Evolutionary conservation across 2,329 filamentous ascomycete species (phyloP), one percentile per base, ranked within the genome.

Genomic region (Arthroderma sp.): DNA sequence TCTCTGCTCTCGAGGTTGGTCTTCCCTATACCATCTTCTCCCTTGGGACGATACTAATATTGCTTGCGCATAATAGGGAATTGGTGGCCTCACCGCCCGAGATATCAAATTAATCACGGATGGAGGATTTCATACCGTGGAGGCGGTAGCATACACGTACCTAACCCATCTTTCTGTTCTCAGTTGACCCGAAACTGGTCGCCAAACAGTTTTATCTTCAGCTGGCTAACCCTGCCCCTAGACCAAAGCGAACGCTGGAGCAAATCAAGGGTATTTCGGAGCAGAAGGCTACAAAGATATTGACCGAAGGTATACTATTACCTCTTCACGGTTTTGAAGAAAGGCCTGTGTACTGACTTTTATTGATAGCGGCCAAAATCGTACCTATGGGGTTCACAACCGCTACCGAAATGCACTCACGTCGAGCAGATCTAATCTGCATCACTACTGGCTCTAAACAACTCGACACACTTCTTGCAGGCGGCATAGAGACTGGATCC

Each of bases 331-430:
- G 15, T 4, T 3, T 6, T 9, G 28, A 23, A 19, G 15, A n/a
- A n/a, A n/a, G n/a, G n/a, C n/a, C n/a, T n/a, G n/a, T n/a, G n/a
- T n/a, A n/a, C 39, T 56, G 15, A 58, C 21, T 17, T 43, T 31
- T 15, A 31, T 56, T 35, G 58, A 43, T 64, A 94, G 91, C 91
- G 28, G 91, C 90, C 1, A 98, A 96, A 72, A 81, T 97, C 55
- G 93, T 98, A 0, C 93, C 93, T 0, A 95, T 98, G 91, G 93
- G 93, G 43, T 98, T 98, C 70, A 98, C 94, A 1, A 98, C 93
- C 0, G 93, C 93, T 2, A 98, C 93, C 0, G 94, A 98, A 74
- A 98, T 98, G 91, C 94, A 98, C 69, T 88, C 91, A 65, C 86
- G 93, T 62, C 84, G 94, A 71, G 96, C 90, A 72, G 93, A 97